Percentiles rank a stretch among this genome's conserved stretches.
These are phyloP conservation scores for Kwoniella europaea DNA, from an alignment of 768 basidiomycete species.

Conservation along the genomic window DNA sequence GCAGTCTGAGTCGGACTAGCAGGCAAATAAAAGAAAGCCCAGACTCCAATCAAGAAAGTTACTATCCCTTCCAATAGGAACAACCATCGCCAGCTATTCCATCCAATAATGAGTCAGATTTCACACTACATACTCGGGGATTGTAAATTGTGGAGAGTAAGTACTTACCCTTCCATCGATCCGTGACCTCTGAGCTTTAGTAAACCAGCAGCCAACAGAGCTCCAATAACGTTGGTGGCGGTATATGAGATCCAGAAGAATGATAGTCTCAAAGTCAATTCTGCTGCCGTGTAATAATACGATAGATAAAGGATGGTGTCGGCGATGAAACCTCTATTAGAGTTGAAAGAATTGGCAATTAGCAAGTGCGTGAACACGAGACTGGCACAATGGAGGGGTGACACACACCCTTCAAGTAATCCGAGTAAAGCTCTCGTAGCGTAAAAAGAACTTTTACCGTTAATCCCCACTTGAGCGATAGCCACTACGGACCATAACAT, in stretches of 20 bases:
- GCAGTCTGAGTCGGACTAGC: conserved; percentile 71
- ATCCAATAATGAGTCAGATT: too few species aligned
- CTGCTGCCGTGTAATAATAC: conserved; percentile 44
- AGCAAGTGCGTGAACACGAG: not conserved
- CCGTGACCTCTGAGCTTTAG: conserved; percentile 28
- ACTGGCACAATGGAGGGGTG: too few species aligned
- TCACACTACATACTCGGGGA: too few species aligned
- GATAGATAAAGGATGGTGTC: conserved; percentile 40
- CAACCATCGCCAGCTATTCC: conserved; percentile 23
- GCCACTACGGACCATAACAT: conserved; percentile 43
- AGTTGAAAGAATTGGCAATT: not conserved
- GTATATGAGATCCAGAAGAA: conserved; percentile 45
- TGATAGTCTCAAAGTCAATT: conserved; percentile 38
- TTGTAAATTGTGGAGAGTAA: not conserved
- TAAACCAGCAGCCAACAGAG: conserved; percentile 33
- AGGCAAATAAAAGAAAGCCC: conserved; percentile 68
- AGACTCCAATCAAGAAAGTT: conserved; percentile 64
- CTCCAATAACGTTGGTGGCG: conserved; percentile 30
- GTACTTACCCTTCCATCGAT: conserved; percentile 3
- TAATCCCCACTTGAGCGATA: conserved; percentile 25
- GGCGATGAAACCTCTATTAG: conserved; percentile 29
- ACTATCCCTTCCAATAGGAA: conserved; percentile 59
- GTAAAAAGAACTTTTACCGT: conserved; percentile 23
- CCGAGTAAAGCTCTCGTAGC: conserved; percentile 36
- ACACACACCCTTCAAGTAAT: conserved; percentile 22